Evolutionary conservation across 139 green algal genomes (phyloP).

Genomic region (Tetradesmus obliquus): DNA sequence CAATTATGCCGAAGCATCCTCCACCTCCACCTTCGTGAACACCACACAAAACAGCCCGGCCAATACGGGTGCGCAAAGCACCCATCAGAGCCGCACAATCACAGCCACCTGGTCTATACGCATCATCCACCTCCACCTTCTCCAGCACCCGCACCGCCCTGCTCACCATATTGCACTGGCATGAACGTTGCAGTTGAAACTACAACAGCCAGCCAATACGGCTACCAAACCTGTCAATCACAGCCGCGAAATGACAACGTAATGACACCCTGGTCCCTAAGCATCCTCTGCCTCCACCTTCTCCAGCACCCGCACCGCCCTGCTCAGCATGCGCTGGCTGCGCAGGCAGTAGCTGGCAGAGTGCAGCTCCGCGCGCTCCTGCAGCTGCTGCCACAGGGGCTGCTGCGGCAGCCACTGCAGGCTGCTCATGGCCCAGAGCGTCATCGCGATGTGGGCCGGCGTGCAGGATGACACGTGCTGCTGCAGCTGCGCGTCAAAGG

Average conservation of each 20-base stretch:
- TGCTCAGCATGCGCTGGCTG: conserved; percentile 19
- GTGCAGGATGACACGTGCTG: conserved; percentile 48
- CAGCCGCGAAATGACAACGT: neutral
- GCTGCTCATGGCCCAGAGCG: conserved; percentile 43
- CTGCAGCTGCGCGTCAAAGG: conserved; percentile 48
- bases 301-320: conserved; percentile 29
- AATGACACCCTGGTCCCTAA: neutral
- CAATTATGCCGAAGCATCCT: neutral
- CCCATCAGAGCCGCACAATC: neutral
- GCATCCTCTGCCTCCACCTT: neutral
- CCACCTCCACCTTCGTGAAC: neutral
- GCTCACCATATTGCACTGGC: conserved; percentile 9
- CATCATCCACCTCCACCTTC: neutral
- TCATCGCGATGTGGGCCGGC: conserved; percentile 48
- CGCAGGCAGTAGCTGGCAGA: conserved; percentile 36
- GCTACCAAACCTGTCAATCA: neutral
- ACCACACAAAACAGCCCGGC: neutral
- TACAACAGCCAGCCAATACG: neutral
- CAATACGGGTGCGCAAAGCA: neutral
- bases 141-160: neutral
- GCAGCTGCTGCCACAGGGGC: conserved; percentile 40
- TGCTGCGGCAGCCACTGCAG: conserved; percentile 39
- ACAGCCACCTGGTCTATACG: neutral
- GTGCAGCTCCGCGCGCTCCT: conserved; percentile 38
- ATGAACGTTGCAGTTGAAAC: neutral